phyloP scores from a whole-genome alignment of 1,139 yeast genomes.

The Arxiozyma bovina region DNA sequence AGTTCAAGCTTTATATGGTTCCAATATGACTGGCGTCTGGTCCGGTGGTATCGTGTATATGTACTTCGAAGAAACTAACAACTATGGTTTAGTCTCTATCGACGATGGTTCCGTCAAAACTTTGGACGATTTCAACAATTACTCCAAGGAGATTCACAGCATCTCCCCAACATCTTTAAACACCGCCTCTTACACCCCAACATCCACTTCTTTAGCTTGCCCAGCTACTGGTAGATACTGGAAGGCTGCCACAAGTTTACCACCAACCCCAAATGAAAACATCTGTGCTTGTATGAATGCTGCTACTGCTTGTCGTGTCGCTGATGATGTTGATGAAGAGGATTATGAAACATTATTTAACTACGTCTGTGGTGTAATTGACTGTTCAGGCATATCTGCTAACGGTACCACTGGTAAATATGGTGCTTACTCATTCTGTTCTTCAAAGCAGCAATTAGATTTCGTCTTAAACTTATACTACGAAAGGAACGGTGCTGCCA shows the following conservation, averaged over 20 bases:
- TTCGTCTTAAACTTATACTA: conserved; percentile 61
- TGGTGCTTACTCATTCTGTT: conserved; percentile 61
- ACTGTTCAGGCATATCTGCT: conserved; percentile 46
- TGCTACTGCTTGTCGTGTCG: conserved; percentile 48
- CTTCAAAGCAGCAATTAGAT: conserved; percentile 51
- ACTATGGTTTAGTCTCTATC: conserved; percentile 65
- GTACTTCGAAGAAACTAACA: conserved; percentile 68
- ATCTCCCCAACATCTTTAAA: conserved; percentile 52
- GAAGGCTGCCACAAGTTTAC: conserved; percentile 56
- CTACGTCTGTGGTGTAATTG: conserved; percentile 44
- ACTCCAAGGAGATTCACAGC: conserved; percentile 43
- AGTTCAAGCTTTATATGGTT: conserved; percentile 53
- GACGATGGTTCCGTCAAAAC: conserved; percentile 43
- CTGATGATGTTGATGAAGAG: conserved; percentile 39
- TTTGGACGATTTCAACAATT: conserved; percentile 51
- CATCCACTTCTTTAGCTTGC: conserved; percentile 43
- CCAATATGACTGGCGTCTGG: conserved; percentile 69
- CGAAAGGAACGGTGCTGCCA: conserved; percentile 37
- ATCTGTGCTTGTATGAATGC: conserved; percentile 54
- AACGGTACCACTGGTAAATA: conserved; percentile 56
- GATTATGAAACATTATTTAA: conserved; percentile 52
- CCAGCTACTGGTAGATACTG: conserved; percentile 45
- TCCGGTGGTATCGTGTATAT: conserved; percentile 82
- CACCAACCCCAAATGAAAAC: conserved; percentile 62
- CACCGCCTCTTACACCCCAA: conserved; percentile 41